A percentile compares a stretch with the other conserved stretches of the same genome.
These are phyloP conservation scores for Citrus cavaleriei DNA, from an alignment of 345 rosid genomes.

Conservation along the genomic window DNA sequence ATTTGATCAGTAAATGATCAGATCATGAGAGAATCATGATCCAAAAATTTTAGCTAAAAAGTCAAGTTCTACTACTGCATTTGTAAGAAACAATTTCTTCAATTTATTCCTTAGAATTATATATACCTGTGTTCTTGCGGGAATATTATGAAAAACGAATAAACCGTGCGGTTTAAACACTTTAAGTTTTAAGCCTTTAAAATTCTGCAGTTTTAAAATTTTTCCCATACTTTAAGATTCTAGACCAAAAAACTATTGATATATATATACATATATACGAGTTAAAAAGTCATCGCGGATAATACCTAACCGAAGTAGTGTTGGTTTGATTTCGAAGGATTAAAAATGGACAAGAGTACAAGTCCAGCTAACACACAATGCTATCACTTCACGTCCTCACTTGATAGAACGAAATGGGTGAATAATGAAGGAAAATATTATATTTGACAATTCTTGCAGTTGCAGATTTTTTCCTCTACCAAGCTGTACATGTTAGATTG, in stretches of 20 bases:
- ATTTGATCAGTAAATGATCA: too few species aligned
- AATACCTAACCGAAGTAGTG: constrained; percentile 1
- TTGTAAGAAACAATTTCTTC: not conserved
- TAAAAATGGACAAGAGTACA: not conserved
- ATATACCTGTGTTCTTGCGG: too few species aligned
- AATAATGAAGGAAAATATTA: not conserved
- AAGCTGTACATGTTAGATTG: not conserved
- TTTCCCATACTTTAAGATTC: too few species aligned
- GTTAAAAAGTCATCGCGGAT: not conserved
- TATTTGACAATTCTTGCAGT: not conserved
- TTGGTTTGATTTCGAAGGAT: not conserved
- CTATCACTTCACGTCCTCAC: not conserved
- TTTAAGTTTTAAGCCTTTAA: too few species aligned
- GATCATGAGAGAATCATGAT: too few species aligned
- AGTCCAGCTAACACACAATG: not conserved
- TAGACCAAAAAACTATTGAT: too few species aligned
- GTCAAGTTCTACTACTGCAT: not conserved
- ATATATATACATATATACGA: not conserved
- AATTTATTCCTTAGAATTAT: not conserved
- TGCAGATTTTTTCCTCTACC: not conserved
- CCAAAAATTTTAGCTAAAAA: too few species aligned
- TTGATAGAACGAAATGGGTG: not conserved
- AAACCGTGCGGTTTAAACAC: too few species aligned
- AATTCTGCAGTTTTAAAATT: too few species aligned
- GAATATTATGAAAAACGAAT: too few species aligned